Evolutionary conservation across 176 grass and related monocot genomes (phyloP), one percentile per base, ranked within the genome.

Genomic region (Aegilops longissima): DNA sequence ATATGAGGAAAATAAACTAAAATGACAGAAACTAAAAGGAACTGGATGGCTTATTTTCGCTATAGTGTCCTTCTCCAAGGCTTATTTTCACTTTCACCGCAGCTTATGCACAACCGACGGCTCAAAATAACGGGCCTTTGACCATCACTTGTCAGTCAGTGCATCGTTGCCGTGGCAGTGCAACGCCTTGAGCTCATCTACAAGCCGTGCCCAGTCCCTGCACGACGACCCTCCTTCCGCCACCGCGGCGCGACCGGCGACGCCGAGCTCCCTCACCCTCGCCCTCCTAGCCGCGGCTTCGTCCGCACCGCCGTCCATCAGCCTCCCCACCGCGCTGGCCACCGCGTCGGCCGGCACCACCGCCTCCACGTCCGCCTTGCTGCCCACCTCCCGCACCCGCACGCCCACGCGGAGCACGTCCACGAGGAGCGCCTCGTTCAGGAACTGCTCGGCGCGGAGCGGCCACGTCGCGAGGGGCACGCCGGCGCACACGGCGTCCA

Each of bases 381-480:
- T 11, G 21, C 23, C 59, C 62, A 44, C 61, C 76, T 73, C 86
- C 4, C 88, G 23, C 67, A 86, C 88, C 18, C 86, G 58, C 67
- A 89, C 70, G 56, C 86, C 90, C 8, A 89, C 65, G 24, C 79
- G 31, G 90, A 82, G 29, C 73, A 88, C 82, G 20, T 81, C 89
- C 36, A 91, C 82, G 49, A 91, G 86, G 78, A 88, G 66, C 68
- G 27, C 49, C 86, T 93, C 92, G 78, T 93, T 93, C 12, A 89
- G 54, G 69, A 93, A 93, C 77, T 93, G 89, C 72, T 91, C 89
- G 23, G 85, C 85, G 13, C 87, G 79, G 59, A 93, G 78, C 51
- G 89, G 92, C 86, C 92, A 93, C 34, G 89, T 93, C 34, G 74
- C 67, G 66, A 86, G 61, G 0, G 92, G 77, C 44, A 93, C 82